Percentiles rank a stretch among this genome's conserved stretches.
Evolutionary conservation across 2,329 filamentous ascomycete genomes (phyloP).

Genomic region (Ophiostoma sp.): DNA sequence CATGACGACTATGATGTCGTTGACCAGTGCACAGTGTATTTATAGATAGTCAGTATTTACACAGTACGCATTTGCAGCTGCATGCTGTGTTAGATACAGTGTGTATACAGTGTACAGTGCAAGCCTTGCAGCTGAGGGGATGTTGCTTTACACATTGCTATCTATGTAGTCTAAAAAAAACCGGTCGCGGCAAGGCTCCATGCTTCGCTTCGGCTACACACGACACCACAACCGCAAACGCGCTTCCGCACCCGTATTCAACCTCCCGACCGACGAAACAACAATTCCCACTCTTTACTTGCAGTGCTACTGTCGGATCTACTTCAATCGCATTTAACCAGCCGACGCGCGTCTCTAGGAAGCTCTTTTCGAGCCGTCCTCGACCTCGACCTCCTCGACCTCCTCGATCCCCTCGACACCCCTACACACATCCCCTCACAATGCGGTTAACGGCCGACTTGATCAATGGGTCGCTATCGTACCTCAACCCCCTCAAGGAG

Average conservation of each 20-base stretch:
- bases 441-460: constrained; percentile 97
- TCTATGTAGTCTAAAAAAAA: constrained; percentile 12
- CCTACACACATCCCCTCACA: constrained; percentile 29
- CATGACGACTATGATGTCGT: neutral
- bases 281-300: neutral
- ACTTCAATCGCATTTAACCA: neutral
- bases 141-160: neutral
- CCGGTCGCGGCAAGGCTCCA: neutral
- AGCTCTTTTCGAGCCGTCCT: neutral
- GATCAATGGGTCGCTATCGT: constrained; percentile 90
- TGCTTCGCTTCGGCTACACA: neutral
- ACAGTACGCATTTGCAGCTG: neutral
- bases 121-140: constrained; percentile 3
- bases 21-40: neutral
- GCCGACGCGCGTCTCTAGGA: neutral
- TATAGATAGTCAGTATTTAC: neutral
- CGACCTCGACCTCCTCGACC: neutral
- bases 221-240: neutral
- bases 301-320: neutral
- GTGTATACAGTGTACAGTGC: constrained; percentile 14
- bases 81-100: neutral
- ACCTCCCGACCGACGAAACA: neutral
- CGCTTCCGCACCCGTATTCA: neutral
- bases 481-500: constrained; percentile 97
- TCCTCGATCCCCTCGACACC: neutral